Evolutionary conservation across 345 rosid species (phyloP).

Genomic region (Xanthoceras sorbifolium): DNA sequence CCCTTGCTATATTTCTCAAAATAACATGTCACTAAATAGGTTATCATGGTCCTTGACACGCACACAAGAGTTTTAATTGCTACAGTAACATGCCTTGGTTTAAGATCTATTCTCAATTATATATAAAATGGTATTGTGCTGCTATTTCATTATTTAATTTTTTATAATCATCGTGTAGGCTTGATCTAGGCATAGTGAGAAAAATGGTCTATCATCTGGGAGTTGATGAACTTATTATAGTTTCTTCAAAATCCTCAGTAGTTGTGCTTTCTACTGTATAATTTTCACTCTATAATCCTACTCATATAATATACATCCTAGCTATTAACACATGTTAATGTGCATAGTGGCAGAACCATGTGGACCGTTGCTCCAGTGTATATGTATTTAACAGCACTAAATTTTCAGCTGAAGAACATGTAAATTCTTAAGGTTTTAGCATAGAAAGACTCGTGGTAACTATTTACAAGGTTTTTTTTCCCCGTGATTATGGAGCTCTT

Average conservation of each 20-base stretch:
- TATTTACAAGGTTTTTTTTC: neutral
- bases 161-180: neutral
- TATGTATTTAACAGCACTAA: neutral
- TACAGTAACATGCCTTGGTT: neutral
- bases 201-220: neutral
- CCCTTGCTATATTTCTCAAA: neutral
- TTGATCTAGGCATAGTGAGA: neutral
- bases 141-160: neutral
- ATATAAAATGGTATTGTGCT: neutral
- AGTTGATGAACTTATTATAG: neutral
- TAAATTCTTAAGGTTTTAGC: neutral
- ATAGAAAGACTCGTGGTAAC: neutral
- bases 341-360: neutral
- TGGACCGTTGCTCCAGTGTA: too few species aligned
- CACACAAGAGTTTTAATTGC: neutral
- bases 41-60: slow-evolving; percentile 4
- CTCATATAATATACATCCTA: neutral
- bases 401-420: neutral
- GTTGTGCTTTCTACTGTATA: neutral
- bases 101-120: neutral
- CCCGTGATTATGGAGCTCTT: neutral
- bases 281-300: neutral
- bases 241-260: neutral
- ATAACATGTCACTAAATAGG: neutral
- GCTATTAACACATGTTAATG: neutral